Percentiles rank a stretch among this genome's conserved stretches.
Conservation (phyloP, 2,329 filamentous ascomycete genomes). For the Byssoonygena ceratinophila region DNA sequence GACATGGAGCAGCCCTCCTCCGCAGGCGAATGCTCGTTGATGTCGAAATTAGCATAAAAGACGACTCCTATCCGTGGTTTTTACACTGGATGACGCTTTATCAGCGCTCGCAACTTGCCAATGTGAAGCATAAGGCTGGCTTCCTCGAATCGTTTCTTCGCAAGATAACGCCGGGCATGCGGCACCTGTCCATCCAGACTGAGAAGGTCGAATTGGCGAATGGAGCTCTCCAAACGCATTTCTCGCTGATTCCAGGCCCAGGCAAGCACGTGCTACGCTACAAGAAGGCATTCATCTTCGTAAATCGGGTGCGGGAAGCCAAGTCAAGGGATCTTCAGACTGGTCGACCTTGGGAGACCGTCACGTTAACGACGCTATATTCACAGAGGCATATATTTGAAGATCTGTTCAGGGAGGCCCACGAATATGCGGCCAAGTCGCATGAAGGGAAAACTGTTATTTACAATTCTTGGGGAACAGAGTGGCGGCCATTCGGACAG, state of each 20-base stretch:
- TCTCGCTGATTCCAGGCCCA: conserved; percentile 82
- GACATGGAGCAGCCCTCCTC: conserved; percentile 61
- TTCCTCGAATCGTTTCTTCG: conserved; percentile 46
- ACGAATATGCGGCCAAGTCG: conserved; percentile 63
- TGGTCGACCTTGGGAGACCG: conserved; percentile 85
- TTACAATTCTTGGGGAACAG: conserved; percentile 71
- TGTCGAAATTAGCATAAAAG: conserved; percentile 88
- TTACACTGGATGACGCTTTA: conserved; percentile 87
- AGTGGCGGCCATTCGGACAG: conserved; percentile 77
- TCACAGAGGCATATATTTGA: conserved; percentile 81
- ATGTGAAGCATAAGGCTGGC: conserved; percentile 27
- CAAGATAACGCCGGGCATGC: conserved; percentile 49
- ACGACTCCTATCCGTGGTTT: conserved; percentile 88
- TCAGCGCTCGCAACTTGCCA: conserved; percentile 51
- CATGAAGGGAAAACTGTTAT: conserved; percentile 90
- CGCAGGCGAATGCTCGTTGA: conserved; percentile 83
- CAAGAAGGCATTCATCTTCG: conserved; percentile 73
- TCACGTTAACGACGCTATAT: conserved; percentile 86
- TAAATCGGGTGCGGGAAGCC: conserved; percentile 74
- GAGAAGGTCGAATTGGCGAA: conserved; percentile 52
- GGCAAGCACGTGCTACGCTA: conserved; percentile 82
- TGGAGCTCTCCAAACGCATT: conserved; percentile 64
- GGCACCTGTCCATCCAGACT: conserved; percentile 56
- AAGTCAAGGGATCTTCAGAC: conserved; percentile 68
- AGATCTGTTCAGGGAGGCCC: conserved; percentile 77